Conservation (phyloP, 2,329 filamentous ascomycete species). For the Aureobasidium melanogenum region DNA sequence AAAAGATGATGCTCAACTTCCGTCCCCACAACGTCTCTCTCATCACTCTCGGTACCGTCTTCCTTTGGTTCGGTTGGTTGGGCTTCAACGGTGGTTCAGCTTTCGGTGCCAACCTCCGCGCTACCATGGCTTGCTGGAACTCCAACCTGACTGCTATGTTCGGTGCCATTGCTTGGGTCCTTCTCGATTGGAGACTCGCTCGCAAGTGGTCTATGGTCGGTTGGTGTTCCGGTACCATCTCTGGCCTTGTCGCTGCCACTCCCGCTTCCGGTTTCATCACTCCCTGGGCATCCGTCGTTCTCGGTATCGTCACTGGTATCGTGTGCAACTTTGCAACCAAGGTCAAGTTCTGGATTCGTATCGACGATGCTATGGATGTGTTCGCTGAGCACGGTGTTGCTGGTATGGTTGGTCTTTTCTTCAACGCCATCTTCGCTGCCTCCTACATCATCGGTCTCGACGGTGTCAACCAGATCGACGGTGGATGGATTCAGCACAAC, state of each 20-base stretch:
- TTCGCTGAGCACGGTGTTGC: conserved; percentile 85
- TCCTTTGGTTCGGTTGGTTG: conserved; percentile 98
- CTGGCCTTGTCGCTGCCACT: conserved; percentile 79
- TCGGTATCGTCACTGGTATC: conserved; percentile 55
- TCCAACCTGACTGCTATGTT: conserved; percentile 89
- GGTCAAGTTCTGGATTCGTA: conserved; percentile 64
- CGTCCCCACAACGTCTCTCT: conserved; percentile 97
- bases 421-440: conserved; percentile 64
- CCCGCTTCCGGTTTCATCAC: conserved; percentile 73
- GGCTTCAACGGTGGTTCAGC: conserved; percentile 83
- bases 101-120: conserved; percentile 67
- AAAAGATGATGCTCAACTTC: conserved; percentile 99
- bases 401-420: conserved; percentile 70
- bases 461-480: conserved; percentile 58
- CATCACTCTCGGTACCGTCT: conserved; percentile 87
- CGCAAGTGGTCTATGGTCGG: conserved; percentile 93
- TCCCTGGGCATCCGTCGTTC: conserved; percentile 53
- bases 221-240: conserved; percentile 84
- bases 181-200: conserved; percentile 90
- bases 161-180: conserved; percentile 82
- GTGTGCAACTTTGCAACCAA: conserved; percentile 82
- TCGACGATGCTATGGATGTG: conserved; percentile 83
- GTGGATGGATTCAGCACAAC: conserved; percentile 69
- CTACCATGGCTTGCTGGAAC: conserved; percentile 97
- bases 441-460: conserved; percentile 66